A percentile compares a stretch with the other conserved stretches of the same genome.
Conservation (phyloP, 306 rosid species). For the Lagenaria siceraria region DNA sequence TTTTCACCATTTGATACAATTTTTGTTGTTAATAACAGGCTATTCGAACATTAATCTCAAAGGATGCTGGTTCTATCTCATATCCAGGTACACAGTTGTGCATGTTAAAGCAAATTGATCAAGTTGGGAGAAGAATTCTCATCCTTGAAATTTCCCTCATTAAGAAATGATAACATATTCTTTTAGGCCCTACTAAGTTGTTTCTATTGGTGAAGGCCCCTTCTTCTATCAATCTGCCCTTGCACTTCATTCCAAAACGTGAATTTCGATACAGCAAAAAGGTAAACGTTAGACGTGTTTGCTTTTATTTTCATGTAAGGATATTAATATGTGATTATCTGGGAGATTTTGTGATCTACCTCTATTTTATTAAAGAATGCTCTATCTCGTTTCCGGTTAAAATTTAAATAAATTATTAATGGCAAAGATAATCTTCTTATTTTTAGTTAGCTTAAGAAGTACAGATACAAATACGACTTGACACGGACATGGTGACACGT, state of each 20-base stretch:
- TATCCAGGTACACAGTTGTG: constrained; percentile 46
- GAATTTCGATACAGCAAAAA: constrained; percentile 60
- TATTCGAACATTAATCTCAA: constrained; percentile 55
- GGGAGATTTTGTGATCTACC: not conserved
- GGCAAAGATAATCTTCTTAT: not conserved
- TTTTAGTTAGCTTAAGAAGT: too few relatives aligned
- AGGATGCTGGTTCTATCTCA: constrained; percentile 61
- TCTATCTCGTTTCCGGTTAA: not conserved
- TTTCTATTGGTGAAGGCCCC: constrained; percentile 80
- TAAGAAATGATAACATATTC: constrained; percentile 7
- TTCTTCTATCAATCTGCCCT: constrained; percentile 56
- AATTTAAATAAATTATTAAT: not conserved
- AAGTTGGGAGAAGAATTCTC: not conserved
- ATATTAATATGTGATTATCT: not conserved
- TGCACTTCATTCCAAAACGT: constrained; percentile 87
- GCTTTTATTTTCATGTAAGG: not conserved
- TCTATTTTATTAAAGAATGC: not conserved
- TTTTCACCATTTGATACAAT: constrained; percentile 5
- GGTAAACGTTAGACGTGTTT: constrained; percentile 28
- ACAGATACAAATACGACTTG: too few relatives aligned
- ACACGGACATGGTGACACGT: too few relatives aligned
- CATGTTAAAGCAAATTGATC: not conserved
- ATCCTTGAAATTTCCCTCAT: not conserved
- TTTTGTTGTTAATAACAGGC: constrained; percentile 41
- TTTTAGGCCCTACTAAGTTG: constrained; percentile 52